Conservation (phyloP, 2,329 filamentous ascomycete genomes). For the Talaromyces sp. region DNA sequence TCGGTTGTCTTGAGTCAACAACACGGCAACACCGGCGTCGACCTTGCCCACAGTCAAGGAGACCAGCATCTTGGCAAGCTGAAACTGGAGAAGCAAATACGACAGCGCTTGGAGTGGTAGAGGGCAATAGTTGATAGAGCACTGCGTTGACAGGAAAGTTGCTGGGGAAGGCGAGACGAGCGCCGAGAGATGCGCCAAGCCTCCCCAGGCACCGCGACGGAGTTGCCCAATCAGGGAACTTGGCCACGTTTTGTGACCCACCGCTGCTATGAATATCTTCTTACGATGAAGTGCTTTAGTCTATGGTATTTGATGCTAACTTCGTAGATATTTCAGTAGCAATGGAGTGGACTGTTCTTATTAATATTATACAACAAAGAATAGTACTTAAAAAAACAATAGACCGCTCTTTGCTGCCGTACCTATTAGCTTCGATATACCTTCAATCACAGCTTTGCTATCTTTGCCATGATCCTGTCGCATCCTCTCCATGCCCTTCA, state of each 20-base stretch:
- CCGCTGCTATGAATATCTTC: neutral
- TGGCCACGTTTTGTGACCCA: neutral
- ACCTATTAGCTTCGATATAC: neutral
- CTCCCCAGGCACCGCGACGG: neutral
- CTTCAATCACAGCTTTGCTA: neutral
- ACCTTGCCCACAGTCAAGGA: slow-evolving; percentile 98
- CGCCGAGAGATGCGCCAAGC: neutral
- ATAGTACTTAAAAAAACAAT: neutral
- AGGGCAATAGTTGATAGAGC: neutral
- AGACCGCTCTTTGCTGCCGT: neutral
- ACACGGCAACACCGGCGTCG: slow-evolving; percentile 94
- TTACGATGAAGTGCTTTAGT: too few relatives aligned
- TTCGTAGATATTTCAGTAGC: too few relatives aligned
- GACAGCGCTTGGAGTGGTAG: neutral
- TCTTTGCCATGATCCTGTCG: neutral
- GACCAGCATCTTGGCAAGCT: slow-evolving; percentile 68
- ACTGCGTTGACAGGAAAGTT: neutral
- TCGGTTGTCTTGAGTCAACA: slow-evolving; percentile 93
- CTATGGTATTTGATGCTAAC: too few relatives aligned
- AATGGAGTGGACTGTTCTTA: neutral
- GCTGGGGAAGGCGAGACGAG: neutral
- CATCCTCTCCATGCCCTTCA: neutral
- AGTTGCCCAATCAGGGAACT: neutral
- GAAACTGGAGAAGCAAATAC: neutral
- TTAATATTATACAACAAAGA: neutral